Conservation (phyloP, 2,329 filamentous ascomycete genomes). For the Colletotrichum graminicola region DNA sequence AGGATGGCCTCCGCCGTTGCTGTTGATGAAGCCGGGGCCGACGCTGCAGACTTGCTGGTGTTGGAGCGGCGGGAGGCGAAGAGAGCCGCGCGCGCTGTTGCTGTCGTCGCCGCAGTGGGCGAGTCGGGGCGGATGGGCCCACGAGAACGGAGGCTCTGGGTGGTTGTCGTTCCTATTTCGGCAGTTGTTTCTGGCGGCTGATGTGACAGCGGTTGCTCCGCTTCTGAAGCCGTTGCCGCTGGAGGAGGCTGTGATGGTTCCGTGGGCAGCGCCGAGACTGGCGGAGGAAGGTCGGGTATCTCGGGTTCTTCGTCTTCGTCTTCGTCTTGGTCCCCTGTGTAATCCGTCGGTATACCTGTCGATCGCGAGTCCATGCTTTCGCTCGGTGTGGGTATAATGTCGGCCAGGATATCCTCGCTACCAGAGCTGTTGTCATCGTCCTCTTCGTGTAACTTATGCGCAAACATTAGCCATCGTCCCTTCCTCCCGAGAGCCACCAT, state of each 20-base stretch:
- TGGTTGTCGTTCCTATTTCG: slow-evolving; percentile 43
- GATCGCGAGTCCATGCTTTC: slow-evolving; percentile 60
- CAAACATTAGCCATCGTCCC: slow-evolving; percentile 51
- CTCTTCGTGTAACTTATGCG: slow-evolving; percentile 49
- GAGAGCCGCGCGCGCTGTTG: slow-evolving; percentile 58
- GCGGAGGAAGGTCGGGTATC: slow-evolving; percentile 27
- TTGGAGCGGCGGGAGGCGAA: slow-evolving; percentile 55
- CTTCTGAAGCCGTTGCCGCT: not conserved
- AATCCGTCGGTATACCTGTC: slow-evolving; percentile 43
- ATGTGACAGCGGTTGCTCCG: slow-evolving; percentile 23
- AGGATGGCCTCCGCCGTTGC: slow-evolving; percentile 78
- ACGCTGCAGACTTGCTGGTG: slow-evolving; percentile 45
- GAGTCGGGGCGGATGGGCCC: slow-evolving; percentile 44
- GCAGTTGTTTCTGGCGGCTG: slow-evolving; percentile 47
- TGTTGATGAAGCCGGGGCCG: slow-evolving; percentile 55
- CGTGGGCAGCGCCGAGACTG: slow-evolving; percentile 5
- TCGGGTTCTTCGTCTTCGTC: slow-evolving; percentile 28
- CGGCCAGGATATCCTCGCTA: slow-evolving; percentile 68
- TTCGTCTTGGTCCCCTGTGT: slow-evolving; percentile 43
- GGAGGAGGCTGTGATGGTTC: not conserved
- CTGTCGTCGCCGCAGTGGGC: slow-evolving; percentile 46
- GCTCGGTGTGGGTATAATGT: slow-evolving; percentile 67
- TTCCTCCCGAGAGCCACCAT: not conserved
- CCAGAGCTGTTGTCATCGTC: slow-evolving; percentile 62
- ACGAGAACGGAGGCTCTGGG: slow-evolving; percentile 53